Base-by-base conservation (phyloP, 73 alveolate species). In the Paramecium caudatum region DNA sequence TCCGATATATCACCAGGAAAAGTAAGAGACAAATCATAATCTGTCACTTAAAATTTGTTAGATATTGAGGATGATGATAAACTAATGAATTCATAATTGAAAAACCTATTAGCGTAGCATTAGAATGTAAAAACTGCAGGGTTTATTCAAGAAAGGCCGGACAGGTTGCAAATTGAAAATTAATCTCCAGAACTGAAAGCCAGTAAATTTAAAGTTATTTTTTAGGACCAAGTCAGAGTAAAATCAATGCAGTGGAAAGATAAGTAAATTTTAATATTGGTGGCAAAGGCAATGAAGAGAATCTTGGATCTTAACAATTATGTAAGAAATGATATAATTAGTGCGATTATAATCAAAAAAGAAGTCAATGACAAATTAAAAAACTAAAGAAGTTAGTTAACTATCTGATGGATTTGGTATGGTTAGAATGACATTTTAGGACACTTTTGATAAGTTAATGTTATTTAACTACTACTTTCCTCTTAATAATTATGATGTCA, bases 391-490 rank as follows among this genome's bases (percentile, higher is more conserved):
- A 10, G 46, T 27, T 21, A 55, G 80, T 55, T 55, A 7, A 55
- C 10, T 55, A 10, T 27, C 80, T 2, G 80, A 55, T 55, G 80
- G n/a, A n/a, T n/a, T n/a, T n/a, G 80, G 10, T 55, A 23, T 55
- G 1, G 9, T 2, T 12, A 19, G 23, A 5, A 55, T 27, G 80
- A 55, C 9, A 7, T 10, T 21, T 55, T 13, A 12, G 13, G 16
- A 27, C 15, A 4, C 9, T 17, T 68, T 68, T 12, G 84, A 68
- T 68, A 68, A 68, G 30, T 32, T 68, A 49, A 8, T 32, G 33
- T 13, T 68, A 25, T 68, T 68, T 30, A 68, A 10, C 19, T 68
- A 34, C 27, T 68, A 68, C 16, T 68, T 68, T 23, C 84, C 84
- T 1, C 30, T 68, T 5, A 68, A 68, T 37, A 68, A 68, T 16